Percentiles rank a stretch among this genome's conserved stretches.
Evolutionary conservation across 2,329 filamentous ascomycete genomes (phyloP).

Genomic region (Aspergillus tamarii): DNA sequence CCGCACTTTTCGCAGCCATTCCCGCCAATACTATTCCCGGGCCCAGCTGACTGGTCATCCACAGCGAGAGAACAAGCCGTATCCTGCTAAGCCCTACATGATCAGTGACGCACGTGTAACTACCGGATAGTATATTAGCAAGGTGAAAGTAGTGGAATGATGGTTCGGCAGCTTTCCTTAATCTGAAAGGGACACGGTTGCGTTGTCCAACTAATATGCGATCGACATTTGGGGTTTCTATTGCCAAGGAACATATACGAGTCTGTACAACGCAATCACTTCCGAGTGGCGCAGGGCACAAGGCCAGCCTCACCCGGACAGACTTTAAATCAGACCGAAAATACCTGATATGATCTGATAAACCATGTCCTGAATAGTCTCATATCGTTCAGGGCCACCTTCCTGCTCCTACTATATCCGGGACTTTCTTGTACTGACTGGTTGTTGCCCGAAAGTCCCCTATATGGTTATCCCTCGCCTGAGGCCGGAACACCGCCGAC

Average conservation of each 20-base stretch:
- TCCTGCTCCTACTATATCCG: no score
- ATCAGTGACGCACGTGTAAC: neutral
- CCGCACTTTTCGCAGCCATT: neutral
- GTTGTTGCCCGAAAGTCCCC: no score
- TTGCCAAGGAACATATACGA: neutral
- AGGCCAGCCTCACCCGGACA: neutral
- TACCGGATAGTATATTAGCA: neutral
- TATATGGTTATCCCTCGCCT: no score
- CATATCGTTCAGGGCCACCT: no score
- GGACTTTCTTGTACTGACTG: no score
- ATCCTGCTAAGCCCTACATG: neutral
- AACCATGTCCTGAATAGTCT: no score
- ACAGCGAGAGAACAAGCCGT: neutral
- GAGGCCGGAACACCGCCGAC: no score
- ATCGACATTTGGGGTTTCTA: neutral
- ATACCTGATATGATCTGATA: no score
- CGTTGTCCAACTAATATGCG: neutral
- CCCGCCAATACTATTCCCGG: no score
- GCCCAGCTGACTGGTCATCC: neutral
- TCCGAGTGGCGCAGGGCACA: neutral
- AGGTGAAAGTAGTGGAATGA: neutral
- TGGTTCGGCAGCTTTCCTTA: neutral
- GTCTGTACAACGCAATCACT: neutral
- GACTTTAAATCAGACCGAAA: neutral
- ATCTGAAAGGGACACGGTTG: neutral